phyloP scores from a whole-genome alignment of 2,329 filamentous ascomycete genomes.

The Massarina eburnea region DNA sequence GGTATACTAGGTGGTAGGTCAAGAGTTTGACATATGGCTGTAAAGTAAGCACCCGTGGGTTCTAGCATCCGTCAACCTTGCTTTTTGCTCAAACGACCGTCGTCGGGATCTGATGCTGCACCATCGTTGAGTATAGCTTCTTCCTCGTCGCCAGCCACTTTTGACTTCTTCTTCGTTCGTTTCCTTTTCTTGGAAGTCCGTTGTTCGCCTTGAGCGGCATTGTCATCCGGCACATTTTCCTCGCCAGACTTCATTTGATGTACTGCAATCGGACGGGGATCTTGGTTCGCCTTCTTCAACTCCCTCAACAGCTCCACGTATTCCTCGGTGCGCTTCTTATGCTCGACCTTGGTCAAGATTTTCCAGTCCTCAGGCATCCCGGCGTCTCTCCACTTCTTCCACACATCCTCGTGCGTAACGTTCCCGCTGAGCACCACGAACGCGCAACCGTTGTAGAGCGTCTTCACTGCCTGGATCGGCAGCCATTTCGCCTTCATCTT shows the following conservation, averaged over 20 bases:
- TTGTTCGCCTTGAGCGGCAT: neutral
- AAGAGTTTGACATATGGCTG: neutral
- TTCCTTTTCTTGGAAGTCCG: slow-evolving; percentile 22
- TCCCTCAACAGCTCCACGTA: slow-evolving; percentile 29
- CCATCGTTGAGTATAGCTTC: slow-evolving; percentile 5
- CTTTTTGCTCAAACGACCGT: neutral
- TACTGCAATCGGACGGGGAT: neutral
- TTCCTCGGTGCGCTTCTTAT: slow-evolving; percentile 33
- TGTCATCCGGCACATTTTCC: neutral
- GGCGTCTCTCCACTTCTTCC: slow-evolving; percentile 32
- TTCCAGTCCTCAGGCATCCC: slow-evolving; percentile 36
- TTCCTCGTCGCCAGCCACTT: slow-evolving; percentile 4
- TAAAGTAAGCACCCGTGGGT: neutral
- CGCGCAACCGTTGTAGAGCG: slow-evolving; percentile 35
- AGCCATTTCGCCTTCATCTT: slow-evolving; percentile 34
- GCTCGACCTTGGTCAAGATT: slow-evolving; percentile 40
- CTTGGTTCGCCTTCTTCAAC: slow-evolving; percentile 22
- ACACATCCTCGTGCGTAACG: slow-evolving; percentile 31
- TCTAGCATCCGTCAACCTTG: slow-evolving; percentile 17
- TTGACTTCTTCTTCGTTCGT: slow-evolving; percentile 22
- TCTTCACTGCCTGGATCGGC: slow-evolving; percentile 37
- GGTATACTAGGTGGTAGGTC: too few relatives aligned
- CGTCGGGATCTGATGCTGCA: slow-evolving; percentile 4
- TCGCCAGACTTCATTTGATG: neutral
- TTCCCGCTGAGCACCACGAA: slow-evolving; percentile 38